Base-by-base conservation (phyloP, 805 yeast species). In the Wickerhamomyces bisporus region DNA sequence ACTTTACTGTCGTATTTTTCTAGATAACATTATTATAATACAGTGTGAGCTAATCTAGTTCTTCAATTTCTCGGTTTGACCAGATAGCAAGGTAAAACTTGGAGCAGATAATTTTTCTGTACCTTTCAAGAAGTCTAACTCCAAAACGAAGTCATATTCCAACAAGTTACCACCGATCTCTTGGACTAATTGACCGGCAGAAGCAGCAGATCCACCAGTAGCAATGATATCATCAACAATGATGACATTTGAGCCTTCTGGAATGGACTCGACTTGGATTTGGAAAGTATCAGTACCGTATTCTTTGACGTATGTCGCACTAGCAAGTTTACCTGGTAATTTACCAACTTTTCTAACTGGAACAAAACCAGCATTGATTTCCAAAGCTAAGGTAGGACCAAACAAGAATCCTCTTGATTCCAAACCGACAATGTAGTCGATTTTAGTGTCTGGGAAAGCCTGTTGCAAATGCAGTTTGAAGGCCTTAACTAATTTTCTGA, bases 361-460 rank as follows among this genome's bases (percentile, higher is more conserved):
- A 36, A 91, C 84, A 54, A 93, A 93, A 9, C 96, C 94, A 26
- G 91, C 89, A 45, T 81, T 81, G 41, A 93, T 64, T 39, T 86
- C 91, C 47, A 93, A 72, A 8, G 98, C 98, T 50, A 93, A 71
- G 26, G 98, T 70, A 32, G 99, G 99, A 12, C 98, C 99, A 55
- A 93, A 91, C 41, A 93, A 70, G 62, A 93, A 93, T 4, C 99
- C 99, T 64, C 99, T 81, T 35, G 97, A 85, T 64, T 93, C 99
- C 49, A 93, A 74, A 33, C 98, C 99, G 35, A 93, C 87, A 43
- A 93, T 73, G 58, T 83, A 91, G 58, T 93, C 97, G 45, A 94
- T 78, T 48, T 80, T 75, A 45, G 70, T 68, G 43, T 68, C 69
- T 42, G 71, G 67, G 57, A 73, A 74, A 19, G 66, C 59, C 46